Evolutionary conservation across 2,329 filamentous ascomycete species (phyloP), one percentile per base, ranked within the genome.

Genomic region (Monilinia laxa): DNA sequence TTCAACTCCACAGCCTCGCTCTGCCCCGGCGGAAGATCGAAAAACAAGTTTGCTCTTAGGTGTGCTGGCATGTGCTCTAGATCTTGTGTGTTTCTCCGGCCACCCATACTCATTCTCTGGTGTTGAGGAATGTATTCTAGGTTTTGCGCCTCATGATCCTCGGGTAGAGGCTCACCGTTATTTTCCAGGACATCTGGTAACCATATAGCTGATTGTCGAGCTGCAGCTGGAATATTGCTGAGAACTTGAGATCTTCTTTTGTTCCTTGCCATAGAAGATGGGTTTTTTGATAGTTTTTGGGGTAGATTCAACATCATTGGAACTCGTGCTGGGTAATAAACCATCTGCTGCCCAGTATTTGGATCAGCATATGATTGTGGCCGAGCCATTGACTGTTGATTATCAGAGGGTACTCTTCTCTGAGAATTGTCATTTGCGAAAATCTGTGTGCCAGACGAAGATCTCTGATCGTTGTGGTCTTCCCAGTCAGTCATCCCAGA

Each of bases 251-350:
- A 91, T 28, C 90, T 87, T 64, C 91, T 86, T 71, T 88, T 85
- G 66, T 92, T 89, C 65, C 88, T 84, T 6, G 87, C 83, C 12
- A 83, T 79, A 3, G 85, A 80, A 64, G 89, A 85, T 11, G 90
- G 87, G 63, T 87, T 84, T 73, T 89, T 91, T 0, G 93, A 96
- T 62, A 98, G 80, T 73, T 92, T 91, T 55, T 93, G 92, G 0
- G 95, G 95, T 16, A 99, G 81, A 73, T 97, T 98, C 67, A 99
- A 84, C 88, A 96, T 93, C 69, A 90, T 89, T 3, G 95, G 95
- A 3, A 99, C 95, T 1, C 92, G 93, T 3, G 95, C 95, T 18
- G 95, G 95, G 77, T 99, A 99, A 78, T 90, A 98, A 12, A 97
- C 87, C 91, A 98, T 97, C 72, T 88, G 83, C 71, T 94, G 87